Base-by-base conservation (phyloP, 2,329 filamentous ascomycete genomes). In the Stenocarpella maydis region DNA sequence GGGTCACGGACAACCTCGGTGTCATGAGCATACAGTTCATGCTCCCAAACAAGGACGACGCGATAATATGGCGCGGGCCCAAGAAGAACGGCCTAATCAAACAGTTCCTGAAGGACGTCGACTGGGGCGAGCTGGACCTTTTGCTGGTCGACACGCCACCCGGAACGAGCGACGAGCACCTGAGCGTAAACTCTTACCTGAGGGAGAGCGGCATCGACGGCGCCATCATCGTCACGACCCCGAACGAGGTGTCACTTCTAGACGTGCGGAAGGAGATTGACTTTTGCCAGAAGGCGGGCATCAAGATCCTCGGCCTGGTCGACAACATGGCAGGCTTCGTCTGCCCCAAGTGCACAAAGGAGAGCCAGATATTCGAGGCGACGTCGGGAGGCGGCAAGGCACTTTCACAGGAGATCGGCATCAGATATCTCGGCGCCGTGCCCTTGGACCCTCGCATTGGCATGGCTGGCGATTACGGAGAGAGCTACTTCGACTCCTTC, bases 21-120 rank as follows among this genome's bases (percentile, higher is more conserved):
- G 94, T 97, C 63, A 98, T 99, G 95, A 96, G 92, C 76, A 94
- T 99, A 73, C 96, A 99, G 80, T 99, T 99, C 79, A 97, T 99
- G 94, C 85, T 99, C 54, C 96, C 96, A 0, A 94, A 93, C 76
- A 87, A 93, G 55, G 95, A 99, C 79, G 95, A 97, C 77, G 96
- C 96, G 4, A 91, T 99, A 49, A 99, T 99, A 74, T 99, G 96
- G 96, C 88, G 96, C 63, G 96, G 96, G 0, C 92, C 96, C 3
- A 99, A 99, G 87, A 99, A 99, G 87, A 99, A 98, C 76, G 96
- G 96, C 0, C 82, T 99, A 69, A 98, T 99, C 78, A 99, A 99
- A 84, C 93, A 97, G 79, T 99, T 99, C 75, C 82, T 99, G 64
- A 98, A 97, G 83, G 97, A 99, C 77, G 96, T 99, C 8, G 94